A percentile compares a stretch with the other conserved stretches of the same genome.
phyloP scores from a whole-genome alignment of 345 rosid species.

The Camelina laxa region DNA sequence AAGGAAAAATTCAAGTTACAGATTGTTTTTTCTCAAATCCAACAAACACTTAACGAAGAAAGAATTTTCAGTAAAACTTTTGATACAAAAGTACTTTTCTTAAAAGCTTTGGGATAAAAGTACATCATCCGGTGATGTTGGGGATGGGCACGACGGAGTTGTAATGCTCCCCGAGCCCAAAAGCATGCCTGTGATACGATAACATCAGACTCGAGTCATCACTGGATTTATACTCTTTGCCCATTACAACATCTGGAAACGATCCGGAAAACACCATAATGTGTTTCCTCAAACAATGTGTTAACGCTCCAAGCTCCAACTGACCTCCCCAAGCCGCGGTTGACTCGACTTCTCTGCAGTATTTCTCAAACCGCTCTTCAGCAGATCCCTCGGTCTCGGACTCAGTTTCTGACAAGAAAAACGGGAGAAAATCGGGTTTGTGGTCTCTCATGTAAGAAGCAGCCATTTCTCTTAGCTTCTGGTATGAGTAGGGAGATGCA shows the following conservation, averaged over 20 bases:
- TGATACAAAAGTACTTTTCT: constrained; percentile 34
- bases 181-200: constrained; percentile 61
- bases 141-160: constrained; percentile 48
- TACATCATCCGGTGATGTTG: constrained; percentile 9
- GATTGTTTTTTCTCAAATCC: constrained; percentile 7
- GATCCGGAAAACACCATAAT: constrained; percentile 47
- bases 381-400: constrained; percentile 24
- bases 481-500: constrained; percentile 63
- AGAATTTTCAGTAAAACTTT: constrained; percentile 13
- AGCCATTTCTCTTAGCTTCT: constrained; percentile 74
- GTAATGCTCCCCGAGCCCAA: constrained; percentile 66
- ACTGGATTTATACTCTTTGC: constrained; percentile 43
- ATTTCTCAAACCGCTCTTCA: constrained; percentile 44
- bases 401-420: constrained; percentile 49
- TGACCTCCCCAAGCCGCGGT: constrained; percentile 48
- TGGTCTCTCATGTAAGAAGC: constrained; percentile 83
- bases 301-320: constrained; percentile 47
- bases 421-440: constrained; percentile 59
- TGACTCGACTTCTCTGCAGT: constrained; percentile 45
- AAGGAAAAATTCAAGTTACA: constrained; percentile 32
- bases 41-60: constrained; percentile 9
- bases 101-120: constrained; percentile 14
- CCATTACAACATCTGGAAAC: constrained; percentile 50
- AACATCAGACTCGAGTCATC: constrained; percentile 42
- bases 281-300: constrained; percentile 47